Evolutionary conservation across 805 yeast genomes (phyloP).

Genomic region (Isabelozyma rhagii): DNA sequence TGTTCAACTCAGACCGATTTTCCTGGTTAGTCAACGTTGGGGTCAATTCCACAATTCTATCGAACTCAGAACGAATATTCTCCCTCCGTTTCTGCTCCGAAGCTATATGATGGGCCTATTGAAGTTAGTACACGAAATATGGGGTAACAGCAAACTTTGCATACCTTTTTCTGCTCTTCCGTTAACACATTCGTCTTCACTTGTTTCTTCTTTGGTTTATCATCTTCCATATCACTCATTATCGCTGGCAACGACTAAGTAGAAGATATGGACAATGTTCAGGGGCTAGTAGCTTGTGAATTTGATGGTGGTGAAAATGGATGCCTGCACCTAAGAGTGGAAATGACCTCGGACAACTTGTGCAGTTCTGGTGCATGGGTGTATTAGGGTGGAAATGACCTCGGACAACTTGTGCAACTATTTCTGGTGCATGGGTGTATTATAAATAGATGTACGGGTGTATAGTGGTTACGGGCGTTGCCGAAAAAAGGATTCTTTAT

Average conservation of each 20-base stretch:
- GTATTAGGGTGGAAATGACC: not conserved
- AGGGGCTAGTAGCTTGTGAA: not conserved
- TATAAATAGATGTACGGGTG: too few relatives aligned
- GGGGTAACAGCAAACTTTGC: constrained; percentile 5
- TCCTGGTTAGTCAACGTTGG: constrained; percentile 71
- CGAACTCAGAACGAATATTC: constrained; percentile 80
- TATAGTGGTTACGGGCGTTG: too few relatives aligned
- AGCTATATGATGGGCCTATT: constrained; percentile 71
- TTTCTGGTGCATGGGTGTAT: too few relatives aligned
- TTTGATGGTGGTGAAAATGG: not conserved
- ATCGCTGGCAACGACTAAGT: not conserved
- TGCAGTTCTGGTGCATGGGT: not conserved
- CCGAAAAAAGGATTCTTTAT: too few relatives aligned
- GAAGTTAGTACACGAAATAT: constrained; percentile 7
- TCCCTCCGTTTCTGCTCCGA: constrained; percentile 86
- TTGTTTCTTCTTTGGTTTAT: not conserved
- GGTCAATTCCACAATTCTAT: constrained; percentile 66
- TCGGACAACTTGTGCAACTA: not conserved
- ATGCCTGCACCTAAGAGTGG: not conserved
- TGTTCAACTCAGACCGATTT: constrained; percentile 74
- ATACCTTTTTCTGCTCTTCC: constrained; percentile 35
- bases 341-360: not conserved
- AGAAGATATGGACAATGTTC: too few relatives aligned
- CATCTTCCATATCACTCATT: not conserved
- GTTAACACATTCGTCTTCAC: constrained; percentile 17